phyloP scores from a whole-genome alignment of 169 alveolate genomes.

The Plasmodium billcollinsi region DNA sequence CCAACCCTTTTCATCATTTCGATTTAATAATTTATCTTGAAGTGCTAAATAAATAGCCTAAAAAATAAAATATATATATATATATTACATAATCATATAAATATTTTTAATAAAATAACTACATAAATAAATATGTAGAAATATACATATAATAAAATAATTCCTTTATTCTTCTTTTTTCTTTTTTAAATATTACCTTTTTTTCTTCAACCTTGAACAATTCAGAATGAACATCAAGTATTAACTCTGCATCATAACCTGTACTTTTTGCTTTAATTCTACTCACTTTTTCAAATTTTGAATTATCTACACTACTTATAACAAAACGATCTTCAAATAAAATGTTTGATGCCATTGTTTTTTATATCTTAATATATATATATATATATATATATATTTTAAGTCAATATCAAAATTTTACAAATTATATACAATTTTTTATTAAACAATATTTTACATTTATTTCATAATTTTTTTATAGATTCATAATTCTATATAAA shows the following conservation, averaged over 20 bases:
- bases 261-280: slow-evolving; percentile 92
- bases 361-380: not conserved
- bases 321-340: slow-evolving; percentile 93
- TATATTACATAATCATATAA: slow-evolving; percentile 67
- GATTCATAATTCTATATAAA: too few relatives aligned
- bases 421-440: not conserved
- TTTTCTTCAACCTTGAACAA: slow-evolving; percentile 90
- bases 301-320: slow-evolving; percentile 90
- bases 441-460: too few relatives aligned
- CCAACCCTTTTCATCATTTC: slow-evolving; percentile 41
- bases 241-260: slow-evolving; percentile 93
- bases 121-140: not conserved
- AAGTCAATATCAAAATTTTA: not conserved
- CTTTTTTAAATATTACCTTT: slow-evolving; percentile 77
- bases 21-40: slow-evolving; percentile 72
- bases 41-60: slow-evolving; percentile 81
- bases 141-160: not conserved
- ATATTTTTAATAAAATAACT: slow-evolving; percentile 73
- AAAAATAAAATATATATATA: slow-evolving; percentile 77
- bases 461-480: too few relatives aligned
- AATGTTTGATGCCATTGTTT: slow-evolving; percentile 57
- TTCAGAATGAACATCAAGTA: slow-evolving; percentile 91
- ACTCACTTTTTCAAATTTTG: slow-evolving; percentile 92
- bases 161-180: too few relatives aligned
- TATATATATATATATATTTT: not conserved